Percentiles rank a stretch among this genome's conserved stretches.
Evolutionary conservation across 2,329 filamentous ascomycete species (phyloP).

Genomic region (Myriosclerotinia curreyana): DNA sequence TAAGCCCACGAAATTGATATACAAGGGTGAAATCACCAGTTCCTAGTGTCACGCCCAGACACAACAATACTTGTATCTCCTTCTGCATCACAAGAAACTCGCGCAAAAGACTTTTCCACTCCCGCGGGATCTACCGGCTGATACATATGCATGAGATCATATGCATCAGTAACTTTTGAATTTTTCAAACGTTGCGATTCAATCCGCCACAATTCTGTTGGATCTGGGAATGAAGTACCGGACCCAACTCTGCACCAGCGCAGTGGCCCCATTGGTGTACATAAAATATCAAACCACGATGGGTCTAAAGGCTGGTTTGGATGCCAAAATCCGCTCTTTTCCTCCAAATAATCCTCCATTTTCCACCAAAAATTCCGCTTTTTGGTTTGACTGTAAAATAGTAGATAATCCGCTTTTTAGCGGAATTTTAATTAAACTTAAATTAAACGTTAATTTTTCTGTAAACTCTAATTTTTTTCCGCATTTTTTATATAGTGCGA

Average conservation of each 20-base stretch:
- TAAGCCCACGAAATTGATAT: not conserved
- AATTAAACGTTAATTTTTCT: too few species aligned
- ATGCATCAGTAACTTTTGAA: not conserved
- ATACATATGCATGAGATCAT: not conserved
- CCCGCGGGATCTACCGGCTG: not conserved
- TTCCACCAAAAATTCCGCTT: too few species aligned
- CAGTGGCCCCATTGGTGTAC: not conserved
- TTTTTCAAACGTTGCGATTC: conserved; percentile 2
- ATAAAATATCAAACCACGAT: conserved; percentile 1
- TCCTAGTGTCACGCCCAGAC: not conserved
- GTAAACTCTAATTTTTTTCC: too few species aligned
- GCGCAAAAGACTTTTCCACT: conserved; percentile 1
- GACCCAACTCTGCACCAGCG: not conserved
- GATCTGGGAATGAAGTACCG: not conserved
- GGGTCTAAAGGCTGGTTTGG: too few species aligned
- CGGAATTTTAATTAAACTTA: too few species aligned
- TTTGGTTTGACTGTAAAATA: too few species aligned
- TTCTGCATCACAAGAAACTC: not conserved
- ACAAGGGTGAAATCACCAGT: not conserved
- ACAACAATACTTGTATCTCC: not conserved
- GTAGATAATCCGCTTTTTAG: too few species aligned
- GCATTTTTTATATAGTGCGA: too few species aligned
- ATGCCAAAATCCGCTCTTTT: too few species aligned
- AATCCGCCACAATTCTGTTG: not conserved
- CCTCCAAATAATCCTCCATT: too few species aligned